Conservation (phyloP, 1,139 yeast genomes). For the Taphrina flavorubra region DNA sequence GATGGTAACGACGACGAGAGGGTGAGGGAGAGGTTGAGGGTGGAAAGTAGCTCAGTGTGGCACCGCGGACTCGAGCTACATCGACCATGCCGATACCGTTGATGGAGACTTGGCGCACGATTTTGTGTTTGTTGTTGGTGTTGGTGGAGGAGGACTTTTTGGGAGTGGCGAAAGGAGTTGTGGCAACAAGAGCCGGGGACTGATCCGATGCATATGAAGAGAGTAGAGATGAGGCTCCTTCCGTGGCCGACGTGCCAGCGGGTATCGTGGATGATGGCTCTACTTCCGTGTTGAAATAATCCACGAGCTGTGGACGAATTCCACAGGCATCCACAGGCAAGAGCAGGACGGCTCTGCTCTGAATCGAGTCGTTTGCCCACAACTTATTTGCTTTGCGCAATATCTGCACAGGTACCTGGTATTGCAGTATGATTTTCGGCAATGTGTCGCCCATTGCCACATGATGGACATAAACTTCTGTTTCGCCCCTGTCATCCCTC, state of each 20-base stretch:
- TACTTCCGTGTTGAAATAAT: background rate
- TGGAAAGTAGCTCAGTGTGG: constrained; percentile 25
- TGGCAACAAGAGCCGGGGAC: background rate
- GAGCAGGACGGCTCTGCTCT: constrained; percentile 44
- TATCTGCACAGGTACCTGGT: constrained; percentile 43
- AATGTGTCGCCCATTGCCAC: constrained; percentile 46
- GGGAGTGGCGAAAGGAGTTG: background rate
- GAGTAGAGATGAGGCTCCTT: background rate
- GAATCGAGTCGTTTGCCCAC: constrained; percentile 47
- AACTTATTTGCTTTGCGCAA: constrained; percentile 45
- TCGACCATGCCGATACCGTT: constrained; percentile 17
- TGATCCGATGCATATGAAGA: background rate
- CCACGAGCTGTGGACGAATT: constrained; percentile 30
- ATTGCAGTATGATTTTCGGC: constrained; percentile 44
- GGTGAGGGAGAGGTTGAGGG: constrained; percentile 8
- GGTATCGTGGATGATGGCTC: background rate
- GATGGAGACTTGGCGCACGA: constrained; percentile 12
- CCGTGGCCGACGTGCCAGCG: background rate
- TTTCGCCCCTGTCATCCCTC: background rate
- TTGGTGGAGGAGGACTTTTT: background rate
- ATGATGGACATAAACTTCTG: constrained; percentile 45
- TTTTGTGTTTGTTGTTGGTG: background rate
- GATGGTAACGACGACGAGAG: too few relatives aligned
- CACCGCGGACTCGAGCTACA: constrained; percentile 11
- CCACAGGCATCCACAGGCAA: constrained; percentile 46